Percentiles rank a stretch among this genome's conserved stretches.
Conservation (phyloP, 164 flowering plant species). For the Aristolochia fimbriata region DNA sequence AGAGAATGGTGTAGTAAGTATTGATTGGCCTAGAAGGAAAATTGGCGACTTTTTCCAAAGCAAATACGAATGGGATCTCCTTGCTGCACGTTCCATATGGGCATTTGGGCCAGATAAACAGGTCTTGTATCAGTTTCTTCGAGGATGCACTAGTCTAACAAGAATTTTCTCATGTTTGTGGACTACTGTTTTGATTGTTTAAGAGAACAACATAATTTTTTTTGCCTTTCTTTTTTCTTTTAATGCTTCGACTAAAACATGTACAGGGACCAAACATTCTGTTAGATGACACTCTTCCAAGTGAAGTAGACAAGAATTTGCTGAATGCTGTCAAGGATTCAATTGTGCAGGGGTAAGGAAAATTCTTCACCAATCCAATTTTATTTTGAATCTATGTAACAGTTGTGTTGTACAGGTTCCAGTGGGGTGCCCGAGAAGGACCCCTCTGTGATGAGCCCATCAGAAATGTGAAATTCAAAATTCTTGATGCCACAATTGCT, state of each 20-base stretch:
- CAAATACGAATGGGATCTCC: slow-evolving; percentile 97
- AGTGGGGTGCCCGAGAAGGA: slow-evolving; percentile 99
- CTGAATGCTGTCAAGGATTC: slow-evolving; percentile 90
- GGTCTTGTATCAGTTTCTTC: slow-evolving; percentile 20
- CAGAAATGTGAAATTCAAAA: slow-evolving; percentile 94
- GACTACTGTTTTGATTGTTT: not conserved
- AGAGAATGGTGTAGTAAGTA: slow-evolving; percentile 90
- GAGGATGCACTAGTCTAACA: not conserved
- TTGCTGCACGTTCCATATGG: slow-evolving; percentile 96
- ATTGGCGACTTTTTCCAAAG: slow-evolving; percentile 80
- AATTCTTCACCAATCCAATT: not conserved
- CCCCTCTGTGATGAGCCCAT: slow-evolving; percentile 99
- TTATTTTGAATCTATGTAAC: not conserved
- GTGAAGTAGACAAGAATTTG: slow-evolving; percentile 91
- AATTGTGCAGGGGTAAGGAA: slow-evolving; percentile 89
- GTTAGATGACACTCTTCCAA: slow-evolving; percentile 86
- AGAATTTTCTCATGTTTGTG: not conserved
- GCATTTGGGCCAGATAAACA: slow-evolving; percentile 99
- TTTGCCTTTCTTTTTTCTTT: not conserved
- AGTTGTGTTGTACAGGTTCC: slow-evolving; percentile 46
- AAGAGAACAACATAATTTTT: not conserved
- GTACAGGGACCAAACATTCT: slow-evolving; percentile 91
- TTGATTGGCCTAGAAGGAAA: slow-evolving; percentile 80
- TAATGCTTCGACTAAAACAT: not conserved
- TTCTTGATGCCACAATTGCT: slow-evolving; percentile 94